These are phyloP conservation scores for Epichloe sp. DNA, from an alignment of 2,329 filamentous ascomycete species.

Conservation along the genomic window DNA sequence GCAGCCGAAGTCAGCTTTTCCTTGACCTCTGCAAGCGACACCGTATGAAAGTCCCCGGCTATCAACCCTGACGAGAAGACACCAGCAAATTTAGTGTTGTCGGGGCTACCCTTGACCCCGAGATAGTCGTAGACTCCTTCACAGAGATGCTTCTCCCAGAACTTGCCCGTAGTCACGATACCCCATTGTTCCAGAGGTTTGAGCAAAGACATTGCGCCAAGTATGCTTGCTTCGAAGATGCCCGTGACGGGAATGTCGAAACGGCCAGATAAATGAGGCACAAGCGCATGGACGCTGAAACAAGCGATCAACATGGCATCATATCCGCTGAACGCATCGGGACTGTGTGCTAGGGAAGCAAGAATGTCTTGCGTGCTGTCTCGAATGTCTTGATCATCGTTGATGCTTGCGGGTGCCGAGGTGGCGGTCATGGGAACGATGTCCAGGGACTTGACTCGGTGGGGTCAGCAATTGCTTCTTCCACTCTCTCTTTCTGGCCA, in stretches of 20 bases:
- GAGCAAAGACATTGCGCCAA: slow-evolving; percentile 43
- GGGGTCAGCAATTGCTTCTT: not conserved
- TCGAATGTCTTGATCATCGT: slow-evolving; percentile 56
- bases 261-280: slow-evolving; percentile 37
- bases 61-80: slow-evolving; percentile 72
- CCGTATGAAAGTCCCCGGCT: slow-evolving; percentile 65
- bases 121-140: slow-evolving; percentile 53
- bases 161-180: slow-evolving; percentile 76
- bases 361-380: slow-evolving; percentile 51
- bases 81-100: slow-evolving; percentile 51
- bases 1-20: slow-evolving; percentile 58
- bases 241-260: slow-evolving; percentile 32
- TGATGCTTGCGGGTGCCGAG: slow-evolving; percentile 59
- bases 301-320: slow-evolving; percentile 80
- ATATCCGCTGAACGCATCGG: slow-evolving; percentile 30
- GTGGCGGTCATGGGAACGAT: slow-evolving; percentile 57
- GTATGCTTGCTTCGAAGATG: slow-evolving; percentile 77
- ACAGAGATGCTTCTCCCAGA: slow-evolving; percentile 64
- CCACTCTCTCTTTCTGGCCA: not conserved
- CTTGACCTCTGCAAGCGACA: slow-evolving; percentile 50
- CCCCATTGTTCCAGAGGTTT: slow-evolving; percentile 47
- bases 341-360: slow-evolving; percentile 31
- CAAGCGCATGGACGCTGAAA: slow-evolving; percentile 74
- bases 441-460: slow-evolving; percentile 36
- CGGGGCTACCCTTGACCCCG: slow-evolving; percentile 27